A percentile compares a stretch with the other conserved stretches of the same genome.
phyloP scores from a whole-genome alignment of 176 grass and related monocot species.

The Aegilops bicornis region DNA sequence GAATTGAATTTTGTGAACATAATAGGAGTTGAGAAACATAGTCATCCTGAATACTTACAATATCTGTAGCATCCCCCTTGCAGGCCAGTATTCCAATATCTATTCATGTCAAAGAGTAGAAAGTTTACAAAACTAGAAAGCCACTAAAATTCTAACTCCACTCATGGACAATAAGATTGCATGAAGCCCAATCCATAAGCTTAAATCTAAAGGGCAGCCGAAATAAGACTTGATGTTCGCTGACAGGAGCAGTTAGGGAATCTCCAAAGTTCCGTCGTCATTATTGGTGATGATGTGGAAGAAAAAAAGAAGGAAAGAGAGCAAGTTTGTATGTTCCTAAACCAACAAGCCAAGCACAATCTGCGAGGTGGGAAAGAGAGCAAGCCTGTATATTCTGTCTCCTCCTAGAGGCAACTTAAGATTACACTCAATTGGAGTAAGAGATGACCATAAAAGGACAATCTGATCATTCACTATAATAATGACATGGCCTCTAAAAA shows the following conservation, averaged over 20 bases:
- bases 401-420: not conserved
- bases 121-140: not conserved
- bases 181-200: not conserved
- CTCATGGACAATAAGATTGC: not conserved
- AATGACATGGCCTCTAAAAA: not conserved
- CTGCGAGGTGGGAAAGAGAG: not conserved
- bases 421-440: not conserved
- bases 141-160: not conserved
- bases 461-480: not conserved
- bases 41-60: slow-evolving; percentile 58
- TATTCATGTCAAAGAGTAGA: slow-evolving; percentile 18
- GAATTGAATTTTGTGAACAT: not conserved
- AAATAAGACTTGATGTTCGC: not conserved
- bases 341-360: slow-evolving; percentile 6
- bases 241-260: not conserved
- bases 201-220: not conserved
- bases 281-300: not conserved
- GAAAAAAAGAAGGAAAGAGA: not conserved
- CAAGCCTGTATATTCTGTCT: not conserved
- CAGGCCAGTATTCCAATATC: slow-evolving; percentile 88
- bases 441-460: not conserved
- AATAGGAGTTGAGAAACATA: slow-evolving; percentile 5
- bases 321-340: not conserved
- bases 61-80: slow-evolving; percentile 92
- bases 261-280: not conserved